Evolutionary conservation across 129 eudicot genomes (phyloP).

Genomic region (Chrysanthemum seticuspe): DNA sequence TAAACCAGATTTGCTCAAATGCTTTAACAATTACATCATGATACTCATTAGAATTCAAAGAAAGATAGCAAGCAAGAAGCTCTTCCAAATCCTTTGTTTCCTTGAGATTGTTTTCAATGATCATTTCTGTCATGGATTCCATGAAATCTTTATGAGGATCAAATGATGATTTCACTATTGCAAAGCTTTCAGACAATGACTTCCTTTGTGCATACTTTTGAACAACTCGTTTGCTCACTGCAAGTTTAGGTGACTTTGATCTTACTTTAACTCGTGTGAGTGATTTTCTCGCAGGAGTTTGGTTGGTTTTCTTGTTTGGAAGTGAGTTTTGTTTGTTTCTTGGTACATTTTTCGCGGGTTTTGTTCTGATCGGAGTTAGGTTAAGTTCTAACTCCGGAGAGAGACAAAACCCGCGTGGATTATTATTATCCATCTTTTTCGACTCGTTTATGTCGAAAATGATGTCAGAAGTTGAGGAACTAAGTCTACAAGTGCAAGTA

Average conservation of each 20-base stretch:
- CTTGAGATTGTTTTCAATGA: slow-evolving; percentile 53
- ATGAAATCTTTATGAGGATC: slow-evolving; percentile 64
- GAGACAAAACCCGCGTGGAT: slow-evolving; percentile 8
- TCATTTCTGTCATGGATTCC: slow-evolving; percentile 78
- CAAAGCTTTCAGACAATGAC: slow-evolving; percentile 46
- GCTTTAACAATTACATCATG: slow-evolving; percentile 71
- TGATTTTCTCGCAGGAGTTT: slow-evolving; percentile 41
- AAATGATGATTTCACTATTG: slow-evolving; percentile 59
- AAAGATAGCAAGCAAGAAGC: slow-evolving; percentile 67
- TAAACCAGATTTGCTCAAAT: slow-evolving; percentile 70
- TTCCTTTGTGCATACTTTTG: slow-evolving; percentile 9
- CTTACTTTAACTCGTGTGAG: slow-evolving; percentile 46
- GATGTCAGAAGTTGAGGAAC: slow-evolving; percentile 47
- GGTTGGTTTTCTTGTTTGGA: slow-evolving; percentile 27
- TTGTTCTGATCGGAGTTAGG: slow-evolving; percentile 54
- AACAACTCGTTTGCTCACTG: slow-evolving; percentile 34
- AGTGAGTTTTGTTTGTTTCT: slow-evolving; percentile 11
- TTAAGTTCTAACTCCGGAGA: slow-evolving; percentile 41
- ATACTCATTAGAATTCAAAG: slow-evolving; percentile 63
- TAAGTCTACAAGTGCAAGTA: slow-evolving; percentile 43
- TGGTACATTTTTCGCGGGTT: slow-evolving; percentile 28
- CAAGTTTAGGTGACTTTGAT: slow-evolving; percentile 47
- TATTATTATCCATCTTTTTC: slow-evolving; percentile 3
- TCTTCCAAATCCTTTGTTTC: slow-evolving; percentile 57
- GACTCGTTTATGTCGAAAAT: slow-evolving; percentile 42